These are phyloP conservation scores for Xanthoceras sorbifolium DNA, from an alignment of 345 rosid species.

Conservation along the genomic window DNA sequence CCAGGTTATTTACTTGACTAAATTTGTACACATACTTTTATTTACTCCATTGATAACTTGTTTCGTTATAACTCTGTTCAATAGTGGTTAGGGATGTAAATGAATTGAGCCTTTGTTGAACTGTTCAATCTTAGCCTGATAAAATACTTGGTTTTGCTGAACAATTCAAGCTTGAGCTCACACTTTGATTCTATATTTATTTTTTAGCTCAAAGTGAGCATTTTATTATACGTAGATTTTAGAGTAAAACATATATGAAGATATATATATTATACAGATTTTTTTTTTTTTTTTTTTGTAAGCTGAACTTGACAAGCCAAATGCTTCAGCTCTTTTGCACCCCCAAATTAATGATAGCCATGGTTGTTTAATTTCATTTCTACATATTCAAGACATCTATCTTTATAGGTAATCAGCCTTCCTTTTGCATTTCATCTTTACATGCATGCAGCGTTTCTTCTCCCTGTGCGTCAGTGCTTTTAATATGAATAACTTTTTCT, in stretches of 20 bases:
- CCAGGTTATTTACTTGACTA: background rate
- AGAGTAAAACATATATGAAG: too few species aligned
- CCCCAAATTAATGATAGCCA: background rate
- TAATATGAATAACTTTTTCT: slow-evolving; percentile 6
- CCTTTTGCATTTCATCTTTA: background rate
- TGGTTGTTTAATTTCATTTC: background rate
- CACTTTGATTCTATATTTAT: background rate
- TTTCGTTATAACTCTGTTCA: too few species aligned
- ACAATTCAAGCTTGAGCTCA: background rate
- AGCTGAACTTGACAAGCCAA: background rate
- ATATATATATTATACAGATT: too few species aligned
- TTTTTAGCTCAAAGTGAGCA: background rate
- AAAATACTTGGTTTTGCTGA: background rate
- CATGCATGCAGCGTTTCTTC: background rate
- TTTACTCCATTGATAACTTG: background rate
- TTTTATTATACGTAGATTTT: background rate
- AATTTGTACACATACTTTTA: background rate
- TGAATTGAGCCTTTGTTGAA: background rate
- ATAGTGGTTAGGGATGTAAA: background rate
- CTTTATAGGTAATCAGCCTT: background rate
- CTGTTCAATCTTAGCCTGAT: background rate
- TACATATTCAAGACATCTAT: background rate
- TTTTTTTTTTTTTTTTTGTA: background rate
- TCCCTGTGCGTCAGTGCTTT: background rate
- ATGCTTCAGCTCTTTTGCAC: background rate